A percentile compares a stretch with the other conserved stretches of the same genome.
phyloP scores from a whole-genome alignment of 1,284 basidiomycete species.

The Crucibulum parvulum region DNA sequence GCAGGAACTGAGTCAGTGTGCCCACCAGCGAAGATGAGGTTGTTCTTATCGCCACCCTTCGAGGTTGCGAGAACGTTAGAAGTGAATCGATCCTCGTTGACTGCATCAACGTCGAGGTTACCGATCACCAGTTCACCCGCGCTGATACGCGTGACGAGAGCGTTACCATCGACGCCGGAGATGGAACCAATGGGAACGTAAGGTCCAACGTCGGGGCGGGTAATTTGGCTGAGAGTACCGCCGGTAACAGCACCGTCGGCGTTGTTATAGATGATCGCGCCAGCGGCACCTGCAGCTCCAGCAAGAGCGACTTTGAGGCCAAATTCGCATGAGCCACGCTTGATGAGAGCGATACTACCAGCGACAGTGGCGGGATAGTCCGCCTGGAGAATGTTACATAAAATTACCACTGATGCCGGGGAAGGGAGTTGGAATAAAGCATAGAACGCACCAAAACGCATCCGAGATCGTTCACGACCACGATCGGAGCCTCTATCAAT shows the following conservation, averaged over 20 bases:
- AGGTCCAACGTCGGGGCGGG: constrained; percentile 18
- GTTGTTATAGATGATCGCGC: constrained; percentile 32
- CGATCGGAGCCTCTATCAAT: constrained; percentile 15
- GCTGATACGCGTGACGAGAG: constrained; percentile 16
- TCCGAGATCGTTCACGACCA: constrained; percentile 16
- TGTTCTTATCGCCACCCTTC: constrained; percentile 27
- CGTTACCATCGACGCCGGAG: constrained; percentile 19
- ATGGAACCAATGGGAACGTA: constrained; percentile 24
- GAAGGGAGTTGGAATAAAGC: background rate
- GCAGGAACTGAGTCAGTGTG: constrained; percentile 33
- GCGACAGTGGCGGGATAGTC: constrained; percentile 22
- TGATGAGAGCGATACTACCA: constrained; percentile 27
- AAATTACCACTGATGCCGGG: background rate
- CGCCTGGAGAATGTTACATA: constrained; percentile 2
- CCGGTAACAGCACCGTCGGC: constrained; percentile 14
- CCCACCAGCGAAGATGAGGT: constrained; percentile 25
- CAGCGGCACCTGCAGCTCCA: constrained; percentile 24
- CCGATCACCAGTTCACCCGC: constrained; percentile 21
- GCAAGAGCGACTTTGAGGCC: constrained; percentile 27
- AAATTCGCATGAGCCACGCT: constrained; percentile 28
- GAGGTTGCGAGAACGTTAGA: constrained; percentile 30
- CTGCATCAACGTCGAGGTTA: constrained; percentile 17
- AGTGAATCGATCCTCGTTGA: constrained; percentile 22
- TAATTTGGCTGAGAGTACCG: constrained; percentile 18
- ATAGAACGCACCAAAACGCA: constrained; percentile 16